A percentile compares a stretch with the other conserved stretches of the same genome.
Conservation (phyloP, 176 grass and related monocot genomes). For the Chloris gayana region DNA sequence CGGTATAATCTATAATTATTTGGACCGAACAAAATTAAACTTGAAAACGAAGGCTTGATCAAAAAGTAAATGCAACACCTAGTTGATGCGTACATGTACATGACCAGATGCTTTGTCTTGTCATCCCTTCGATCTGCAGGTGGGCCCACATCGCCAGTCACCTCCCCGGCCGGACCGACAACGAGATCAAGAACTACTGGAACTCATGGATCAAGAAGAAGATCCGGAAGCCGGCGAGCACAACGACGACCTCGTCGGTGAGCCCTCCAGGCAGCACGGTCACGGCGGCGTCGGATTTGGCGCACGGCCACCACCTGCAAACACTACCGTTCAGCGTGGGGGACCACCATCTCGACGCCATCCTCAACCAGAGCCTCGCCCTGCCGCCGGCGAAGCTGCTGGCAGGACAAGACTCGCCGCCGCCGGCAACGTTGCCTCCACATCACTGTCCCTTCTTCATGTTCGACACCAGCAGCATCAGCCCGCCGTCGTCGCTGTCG, state of each 20-base stretch:
- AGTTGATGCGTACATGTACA: conserved; percentile 1
- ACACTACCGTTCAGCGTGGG: conserved; percentile 38
- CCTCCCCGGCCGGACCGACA: conserved; percentile 90
- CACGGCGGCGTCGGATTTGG: conserved; percentile 44
- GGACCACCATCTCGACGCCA: conserved; percentile 51
- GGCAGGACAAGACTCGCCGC: conserved; percentile 35
- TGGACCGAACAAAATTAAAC: conserved; percentile 4
- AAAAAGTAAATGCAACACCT: conserved; percentile 14
- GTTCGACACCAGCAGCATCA: conserved; percentile 59
- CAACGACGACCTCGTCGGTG: conserved; percentile 29
- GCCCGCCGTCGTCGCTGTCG: conserved; percentile 30
- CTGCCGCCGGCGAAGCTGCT: conserved; percentile 27
- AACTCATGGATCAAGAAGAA: conserved; percentile 99
- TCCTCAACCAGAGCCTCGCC: conserved; percentile 63
- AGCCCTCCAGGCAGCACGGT: conserved; percentile 47
- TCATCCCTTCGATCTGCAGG: conserved; percentile 42
- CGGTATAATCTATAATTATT: not conserved
- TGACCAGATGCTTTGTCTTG: not conserved
- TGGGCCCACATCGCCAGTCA: conserved; percentile 99
- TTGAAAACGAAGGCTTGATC: conserved; percentile 42
- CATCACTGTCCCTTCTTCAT: conserved; percentile 79
- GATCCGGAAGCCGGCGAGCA: conserved; percentile 56
- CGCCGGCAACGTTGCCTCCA: conserved; percentile 28
- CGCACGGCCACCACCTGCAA: conserved; percentile 15
- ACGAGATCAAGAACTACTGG: conserved; percentile 99